Conservation (phyloP, 768 basidiomycete species). For the Goffeauzyma gilvescens region DNA sequence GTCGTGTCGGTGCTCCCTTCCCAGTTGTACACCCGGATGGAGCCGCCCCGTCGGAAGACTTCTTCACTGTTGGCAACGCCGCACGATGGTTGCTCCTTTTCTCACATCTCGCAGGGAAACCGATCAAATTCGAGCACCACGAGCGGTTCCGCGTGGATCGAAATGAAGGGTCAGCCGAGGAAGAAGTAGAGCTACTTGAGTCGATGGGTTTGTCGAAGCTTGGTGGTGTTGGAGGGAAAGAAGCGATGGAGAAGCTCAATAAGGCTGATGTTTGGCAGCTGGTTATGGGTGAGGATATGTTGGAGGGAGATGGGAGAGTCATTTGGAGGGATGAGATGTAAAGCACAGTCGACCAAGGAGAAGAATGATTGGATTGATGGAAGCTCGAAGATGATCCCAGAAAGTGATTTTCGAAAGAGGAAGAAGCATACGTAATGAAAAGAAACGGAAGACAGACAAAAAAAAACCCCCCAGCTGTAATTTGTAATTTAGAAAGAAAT, state of each 20-base stretch:
- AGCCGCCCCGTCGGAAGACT: conserved; percentile 23
- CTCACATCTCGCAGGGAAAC: conserved; percentile 6
- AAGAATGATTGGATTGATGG: not conserved
- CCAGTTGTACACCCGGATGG: conserved; percentile 18
- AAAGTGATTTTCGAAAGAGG: no score
- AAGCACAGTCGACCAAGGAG: not conserved
- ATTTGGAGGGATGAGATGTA: conserved; percentile 2
- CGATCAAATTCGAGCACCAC: conserved; percentile 1
- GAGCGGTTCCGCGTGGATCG: not conserved
- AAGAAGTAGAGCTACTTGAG: conserved; percentile 6
- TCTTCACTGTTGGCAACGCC: conserved; percentile 30
- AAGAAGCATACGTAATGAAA: no score
- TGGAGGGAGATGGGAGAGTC: conserved; percentile 19
- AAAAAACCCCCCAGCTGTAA: no score
- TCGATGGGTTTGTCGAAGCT: conserved; percentile 9
- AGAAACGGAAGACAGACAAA: no score
- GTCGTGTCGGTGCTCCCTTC: conserved; percentile 16
- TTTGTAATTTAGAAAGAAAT: no score
- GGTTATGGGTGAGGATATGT: conserved; percentile 27
- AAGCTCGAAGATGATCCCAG: no score
- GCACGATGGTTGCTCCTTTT: conserved; percentile 25
- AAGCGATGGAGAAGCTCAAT: conserved; percentile 14
- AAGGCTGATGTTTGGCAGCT: conserved; percentile 27
- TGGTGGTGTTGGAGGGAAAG: conserved; percentile 7
- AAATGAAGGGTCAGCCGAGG: conserved; percentile 1